Percentiles rank a stretch among this genome's conserved stretches.
These are phyloP conservation scores for Punctularia strigosozonata DNA, from an alignment of 768 basidiomycete genomes.

Conservation along the genomic window DNA sequence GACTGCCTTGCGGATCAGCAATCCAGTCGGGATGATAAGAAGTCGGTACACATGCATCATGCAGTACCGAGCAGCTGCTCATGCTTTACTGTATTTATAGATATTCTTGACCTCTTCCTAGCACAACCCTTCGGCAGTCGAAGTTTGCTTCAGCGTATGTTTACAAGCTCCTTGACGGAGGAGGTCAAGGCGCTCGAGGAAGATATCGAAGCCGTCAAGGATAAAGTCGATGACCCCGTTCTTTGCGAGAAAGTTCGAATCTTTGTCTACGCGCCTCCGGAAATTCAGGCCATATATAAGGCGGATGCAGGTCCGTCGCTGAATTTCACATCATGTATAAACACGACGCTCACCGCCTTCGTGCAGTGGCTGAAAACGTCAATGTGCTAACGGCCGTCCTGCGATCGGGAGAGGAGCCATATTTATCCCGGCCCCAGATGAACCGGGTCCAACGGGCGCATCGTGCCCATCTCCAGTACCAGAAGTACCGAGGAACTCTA, in stretches of 20 bases:
- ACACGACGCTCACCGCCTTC: not conserved
- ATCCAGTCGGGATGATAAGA: constrained; percentile 94
- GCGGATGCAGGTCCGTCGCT: constrained; percentile 59
- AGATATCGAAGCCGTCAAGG: constrained; percentile 78
- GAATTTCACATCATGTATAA: constrained; percentile 1
- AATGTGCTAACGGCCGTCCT: constrained; percentile 74
- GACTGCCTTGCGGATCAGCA: constrained; percentile 82
- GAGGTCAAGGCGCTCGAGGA: constrained; percentile 78
- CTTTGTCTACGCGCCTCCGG: constrained; percentile 79
- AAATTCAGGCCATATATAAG: constrained; percentile 78
- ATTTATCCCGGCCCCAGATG: constrained; percentile 67
- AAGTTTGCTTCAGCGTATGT: constrained; percentile 92
- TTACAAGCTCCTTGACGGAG: constrained; percentile 83
- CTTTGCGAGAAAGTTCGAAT: constrained; percentile 81
- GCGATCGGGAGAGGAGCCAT: constrained; percentile 65
- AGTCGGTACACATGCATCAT: constrained; percentile 27
- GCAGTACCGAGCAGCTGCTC: constrained; percentile 1
- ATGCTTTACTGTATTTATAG: constrained; percentile 14
- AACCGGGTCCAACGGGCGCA: constrained; percentile 70
- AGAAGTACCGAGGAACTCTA: constrained; percentile 41
- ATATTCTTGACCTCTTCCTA: constrained; percentile 85
- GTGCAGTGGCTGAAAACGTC: constrained; percentile 50
- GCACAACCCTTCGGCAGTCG: constrained; percentile 94
- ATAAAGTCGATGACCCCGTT: constrained; percentile 80
- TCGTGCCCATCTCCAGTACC: constrained; percentile 69